Percentiles rank a stretch among this genome's conserved stretches.
Evolutionary conservation across 1,284 basidiomycete species (phyloP).

Genomic region (Melampsora americana): DNA sequence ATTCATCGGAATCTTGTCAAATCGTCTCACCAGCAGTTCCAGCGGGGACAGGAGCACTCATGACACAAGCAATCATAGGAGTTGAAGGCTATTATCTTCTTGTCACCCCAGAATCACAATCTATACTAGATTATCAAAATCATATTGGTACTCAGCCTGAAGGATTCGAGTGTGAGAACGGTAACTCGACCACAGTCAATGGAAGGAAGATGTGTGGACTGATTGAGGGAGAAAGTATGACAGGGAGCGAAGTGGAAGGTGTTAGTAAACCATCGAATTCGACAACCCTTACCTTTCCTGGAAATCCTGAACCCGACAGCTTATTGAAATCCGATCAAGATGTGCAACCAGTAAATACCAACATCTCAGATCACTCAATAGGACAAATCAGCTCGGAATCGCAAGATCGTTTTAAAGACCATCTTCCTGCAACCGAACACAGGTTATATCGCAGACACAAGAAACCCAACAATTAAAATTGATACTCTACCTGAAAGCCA

Average conservation of each 20-base stretch:
- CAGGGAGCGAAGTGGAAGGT: background rate
- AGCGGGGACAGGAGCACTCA: constrained; percentile 6
- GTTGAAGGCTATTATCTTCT: constrained; percentile 12
- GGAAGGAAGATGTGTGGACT: constrained; percentile 9
- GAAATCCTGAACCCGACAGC: background rate
- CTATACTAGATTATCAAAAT: background rate
- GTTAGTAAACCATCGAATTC: background rate
- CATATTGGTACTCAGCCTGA: background rate
- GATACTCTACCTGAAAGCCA: too few relatives aligned
- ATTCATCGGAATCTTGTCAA: background rate
- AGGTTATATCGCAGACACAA: too few relatives aligned
- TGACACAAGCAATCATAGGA: background rate
- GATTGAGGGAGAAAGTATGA: background rate
- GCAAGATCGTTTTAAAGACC: too few relatives aligned
- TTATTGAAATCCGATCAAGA: background rate
- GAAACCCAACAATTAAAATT: too few relatives aligned
- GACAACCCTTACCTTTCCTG: background rate
- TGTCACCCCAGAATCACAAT: background rate
- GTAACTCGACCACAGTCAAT: background rate
- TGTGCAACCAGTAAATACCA: too few relatives aligned
- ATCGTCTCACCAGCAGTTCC: background rate
- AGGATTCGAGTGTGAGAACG: background rate
- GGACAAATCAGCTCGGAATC: too few relatives aligned
- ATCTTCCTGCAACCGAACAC: too few relatives aligned
- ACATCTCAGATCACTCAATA: too few relatives aligned